These are phyloP conservation scores for Barnettozyma wickerhamii DNA, from an alignment of 805 yeast species.

Conservation along the genomic window DNA sequence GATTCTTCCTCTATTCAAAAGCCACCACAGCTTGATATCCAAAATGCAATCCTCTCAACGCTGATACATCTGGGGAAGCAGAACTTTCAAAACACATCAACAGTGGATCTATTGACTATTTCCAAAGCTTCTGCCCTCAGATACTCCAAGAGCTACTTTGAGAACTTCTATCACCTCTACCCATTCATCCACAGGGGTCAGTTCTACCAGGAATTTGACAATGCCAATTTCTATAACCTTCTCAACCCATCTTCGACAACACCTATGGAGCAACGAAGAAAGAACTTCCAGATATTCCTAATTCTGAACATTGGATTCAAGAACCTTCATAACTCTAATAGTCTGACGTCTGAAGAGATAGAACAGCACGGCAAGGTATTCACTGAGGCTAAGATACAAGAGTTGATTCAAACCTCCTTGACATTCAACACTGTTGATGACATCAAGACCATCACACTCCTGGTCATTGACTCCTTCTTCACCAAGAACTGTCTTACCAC, in stretches of 20 bases:
- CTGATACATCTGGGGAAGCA: constrained; percentile 20
- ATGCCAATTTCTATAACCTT: constrained; percentile 14
- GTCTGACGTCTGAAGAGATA: constrained; percentile 12
- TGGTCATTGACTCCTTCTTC: constrained; percentile 52
- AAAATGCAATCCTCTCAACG: constrained; percentile 21
- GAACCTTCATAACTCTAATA: constrained; percentile 9
- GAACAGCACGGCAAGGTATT: constrained; percentile 10
- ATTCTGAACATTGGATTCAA: constrained; percentile 21
- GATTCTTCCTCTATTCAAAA: constrained; percentile 6
- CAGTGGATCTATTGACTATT: constrained; percentile 9
- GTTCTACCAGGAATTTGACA: constrained; percentile 12
- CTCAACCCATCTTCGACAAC: constrained; percentile 13
- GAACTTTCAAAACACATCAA: neutral
- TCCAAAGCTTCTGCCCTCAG: constrained; percentile 15
- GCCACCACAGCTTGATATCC: constrained; percentile 14
- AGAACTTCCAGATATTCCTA: constrained; percentile 16
- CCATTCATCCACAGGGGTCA: constrained; percentile 19
- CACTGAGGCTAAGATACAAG: constrained; percentile 3
- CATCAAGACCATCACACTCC: constrained; percentile 37
- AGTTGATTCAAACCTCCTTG: constrained; percentile 19
- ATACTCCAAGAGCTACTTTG: constrained; percentile 17
- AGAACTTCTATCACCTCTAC: constrained; percentile 10
- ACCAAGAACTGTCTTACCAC: constrained; percentile 50
- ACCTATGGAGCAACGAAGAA: constrained; percentile 8
- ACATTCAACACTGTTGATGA: constrained; percentile 38